These are phyloP conservation scores for Colletotrichum gigasporum DNA, from an alignment of 2,329 filamentous ascomycete genomes.

Conservation along the genomic window DNA sequence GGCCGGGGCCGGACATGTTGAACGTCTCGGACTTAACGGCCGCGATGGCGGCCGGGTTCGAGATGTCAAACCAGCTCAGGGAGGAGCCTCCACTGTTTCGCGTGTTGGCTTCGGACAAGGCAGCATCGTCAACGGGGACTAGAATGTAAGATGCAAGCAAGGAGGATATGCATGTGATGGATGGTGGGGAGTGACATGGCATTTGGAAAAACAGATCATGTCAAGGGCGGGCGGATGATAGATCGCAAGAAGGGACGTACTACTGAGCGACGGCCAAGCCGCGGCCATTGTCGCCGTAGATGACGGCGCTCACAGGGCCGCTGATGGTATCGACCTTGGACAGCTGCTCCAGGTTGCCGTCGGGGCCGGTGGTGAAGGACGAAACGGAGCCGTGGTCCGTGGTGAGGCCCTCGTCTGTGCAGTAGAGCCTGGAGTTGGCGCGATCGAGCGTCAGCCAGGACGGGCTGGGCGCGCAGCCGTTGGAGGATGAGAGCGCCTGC, in stretches of 20 bases:
- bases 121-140: neutral
- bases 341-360: conserved; percentile 51
- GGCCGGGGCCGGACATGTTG: conserved; percentile 47
- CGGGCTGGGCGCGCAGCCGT: conserved; percentile 62
- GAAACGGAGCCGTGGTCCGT: conserved; percentile 58
- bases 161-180: neutral
- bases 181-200: neutral
- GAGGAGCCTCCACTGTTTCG: conserved; percentile 47
- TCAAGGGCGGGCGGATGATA: neutral
- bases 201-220: neutral
- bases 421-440: conserved; percentile 62
- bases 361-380: conserved; percentile 46
- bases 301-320: conserved; percentile 55
- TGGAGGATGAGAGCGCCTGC: conserved; percentile 50
- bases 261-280: conserved; percentile 57
- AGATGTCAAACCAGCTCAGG: conserved; percentile 55
- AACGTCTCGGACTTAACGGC: conserved; percentile 51
- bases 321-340: conserved; percentile 43
- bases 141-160: neutral
- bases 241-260: conserved; percentile 46
- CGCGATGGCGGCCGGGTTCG: conserved; percentile 46
- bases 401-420: conserved; percentile 65
- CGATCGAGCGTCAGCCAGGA: conserved; percentile 69
- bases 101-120: neutral
- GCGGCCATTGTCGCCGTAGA: conserved; percentile 52